Conservation (phyloP, 2,329 filamentous ascomycete genomes). For the Trichothecium roseum region DNA sequence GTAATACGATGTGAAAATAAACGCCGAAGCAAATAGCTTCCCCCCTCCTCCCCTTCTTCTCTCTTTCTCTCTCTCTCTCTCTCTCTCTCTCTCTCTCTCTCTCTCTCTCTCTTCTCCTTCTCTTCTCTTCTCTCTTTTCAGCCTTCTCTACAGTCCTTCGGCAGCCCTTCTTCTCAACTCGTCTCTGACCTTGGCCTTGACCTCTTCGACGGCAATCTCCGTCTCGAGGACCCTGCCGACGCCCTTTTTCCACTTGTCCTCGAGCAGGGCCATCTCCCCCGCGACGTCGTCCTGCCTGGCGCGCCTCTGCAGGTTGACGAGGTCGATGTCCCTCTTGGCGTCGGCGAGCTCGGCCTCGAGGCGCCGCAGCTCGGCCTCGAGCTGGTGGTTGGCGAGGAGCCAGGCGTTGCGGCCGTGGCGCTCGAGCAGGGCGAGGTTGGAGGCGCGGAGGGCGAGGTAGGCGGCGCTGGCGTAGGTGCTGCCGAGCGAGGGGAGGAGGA, state of each 20-base stretch:
- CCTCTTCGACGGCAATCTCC: slow-evolving; percentile 68
- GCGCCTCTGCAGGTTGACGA: slow-evolving; percentile 60
- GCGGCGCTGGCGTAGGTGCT: slow-evolving; percentile 36
- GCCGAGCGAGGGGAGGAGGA: slow-evolving; percentile 57
- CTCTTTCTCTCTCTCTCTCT: no score
- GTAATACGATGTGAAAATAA: no score
- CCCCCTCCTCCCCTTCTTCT: no score
- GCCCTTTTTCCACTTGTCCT: slow-evolving; percentile 69
- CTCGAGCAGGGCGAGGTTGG: slow-evolving; percentile 63
- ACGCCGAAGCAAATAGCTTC: no score
- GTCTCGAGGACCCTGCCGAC: slow-evolving; percentile 76
- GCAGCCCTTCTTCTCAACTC: slow-evolving; percentile 33
- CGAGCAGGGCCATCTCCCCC: slow-evolving; percentile 63
- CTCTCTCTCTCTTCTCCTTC: no score
- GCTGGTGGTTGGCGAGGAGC: slow-evolving; percentile 73
- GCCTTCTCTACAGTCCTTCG: not conserved
- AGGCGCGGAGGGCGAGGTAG: slow-evolving; percentile 40
- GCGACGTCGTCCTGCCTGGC: slow-evolving; percentile 58
- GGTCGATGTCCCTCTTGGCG: slow-evolving; percentile 58
- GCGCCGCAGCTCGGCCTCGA: slow-evolving; percentile 55
- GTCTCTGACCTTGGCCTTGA: slow-evolving; percentile 58
- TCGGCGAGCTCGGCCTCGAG: slow-evolving; percentile 68
- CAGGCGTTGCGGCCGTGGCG: slow-evolving; percentile 81
- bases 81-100: no score
- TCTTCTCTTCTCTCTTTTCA: not conserved